Percentiles rank a stretch among this genome's conserved stretches.
These are phyloP conservation scores for Sporothrix humicola DNA, from an alignment of 2,329 filamentous ascomycete genomes.

Conservation along the genomic window DNA sequence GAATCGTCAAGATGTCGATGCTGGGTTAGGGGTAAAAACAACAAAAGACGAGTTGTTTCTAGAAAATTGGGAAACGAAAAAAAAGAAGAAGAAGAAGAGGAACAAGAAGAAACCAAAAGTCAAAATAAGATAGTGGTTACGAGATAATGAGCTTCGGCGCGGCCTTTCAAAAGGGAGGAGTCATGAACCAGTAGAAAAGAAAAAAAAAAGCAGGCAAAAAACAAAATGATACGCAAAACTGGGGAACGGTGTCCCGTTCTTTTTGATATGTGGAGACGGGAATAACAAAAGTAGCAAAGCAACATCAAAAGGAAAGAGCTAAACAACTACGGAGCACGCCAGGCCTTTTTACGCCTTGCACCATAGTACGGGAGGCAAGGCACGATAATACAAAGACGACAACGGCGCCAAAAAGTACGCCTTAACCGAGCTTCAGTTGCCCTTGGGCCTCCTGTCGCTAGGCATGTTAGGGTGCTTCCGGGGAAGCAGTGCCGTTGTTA, in stretches of 20 bases:
- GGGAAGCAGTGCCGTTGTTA: background rate
- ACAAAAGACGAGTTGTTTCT: background rate
- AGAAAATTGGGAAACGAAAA: background rate
- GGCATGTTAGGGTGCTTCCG: constrained; percentile 2
- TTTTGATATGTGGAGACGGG: constrained; percentile 24
- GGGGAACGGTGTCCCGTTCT: background rate
- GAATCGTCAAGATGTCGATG: background rate
- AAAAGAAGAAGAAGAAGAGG: background rate
- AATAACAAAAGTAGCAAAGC: constrained; percentile 10
- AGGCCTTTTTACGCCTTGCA: background rate
- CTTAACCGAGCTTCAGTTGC: constrained; percentile 19
- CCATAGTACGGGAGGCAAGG: constrained; percentile 8
- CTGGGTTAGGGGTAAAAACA: background rate
- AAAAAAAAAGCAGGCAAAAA: background rate
- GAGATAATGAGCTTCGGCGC: background rate
- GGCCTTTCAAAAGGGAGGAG: background rate
- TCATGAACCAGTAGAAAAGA: background rate
- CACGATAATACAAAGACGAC: constrained; percentile 9
- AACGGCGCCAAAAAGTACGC: background rate
- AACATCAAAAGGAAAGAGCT: too few species aligned
- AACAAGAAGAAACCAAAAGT: background rate
- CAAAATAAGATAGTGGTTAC: background rate
- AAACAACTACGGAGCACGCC: background rate
- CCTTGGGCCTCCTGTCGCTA: background rate
- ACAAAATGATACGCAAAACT: constrained; percentile 2